These are phyloP conservation scores for Nicotiana noctiflora DNA, from an alignment of 257 asterid species.

Conservation along the genomic window DNA sequence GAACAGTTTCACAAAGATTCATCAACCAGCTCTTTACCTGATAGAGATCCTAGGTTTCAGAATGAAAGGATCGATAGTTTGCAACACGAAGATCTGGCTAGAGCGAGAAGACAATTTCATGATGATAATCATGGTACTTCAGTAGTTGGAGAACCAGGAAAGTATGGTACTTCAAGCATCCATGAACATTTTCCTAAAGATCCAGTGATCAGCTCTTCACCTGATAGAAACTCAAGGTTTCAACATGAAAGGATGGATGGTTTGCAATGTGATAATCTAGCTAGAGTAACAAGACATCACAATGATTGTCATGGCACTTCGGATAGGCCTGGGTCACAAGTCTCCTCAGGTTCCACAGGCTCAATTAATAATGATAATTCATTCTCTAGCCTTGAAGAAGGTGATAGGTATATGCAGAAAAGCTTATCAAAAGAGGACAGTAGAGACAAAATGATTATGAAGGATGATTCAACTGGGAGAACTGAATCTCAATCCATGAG, in stretches of 20 bases:
- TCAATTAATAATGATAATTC: slow-evolving; percentile 25
- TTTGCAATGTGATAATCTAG: slow-evolving; percentile 20
- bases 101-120: slow-evolving; percentile 19
- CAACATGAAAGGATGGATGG: slow-evolving; percentile 22
- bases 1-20: slow-evolving; percentile 34
- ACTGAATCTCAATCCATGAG: slow-evolving; percentile 31
- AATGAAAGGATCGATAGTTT: slow-evolving; percentile 19
- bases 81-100: slow-evolving; percentile 21
- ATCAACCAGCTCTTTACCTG: slow-evolving; percentile 18
- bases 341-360: slow-evolving; percentile 30
- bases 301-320: not conserved
- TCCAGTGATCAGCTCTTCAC: slow-evolving; percentile 18
- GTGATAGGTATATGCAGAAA: slow-evolving; percentile 24
- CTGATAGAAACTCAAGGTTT: slow-evolving; percentile 23
- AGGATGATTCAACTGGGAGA: slow-evolving; percentile 17
- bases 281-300: slow-evolving; percentile 14
- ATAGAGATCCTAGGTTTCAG: slow-evolving; percentile 21
- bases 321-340: slow-evolving; percentile 20
- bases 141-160: slow-evolving; percentile 31
- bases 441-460: not conserved
- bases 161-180: slow-evolving; percentile 15
- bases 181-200: slow-evolving; percentile 29
- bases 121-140: slow-evolving; percentile 21
- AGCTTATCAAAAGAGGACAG: slow-evolving; percentile 25
- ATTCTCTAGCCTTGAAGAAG: slow-evolving; percentile 22